Evolutionary conservation across 2,329 filamentous ascomycete species (phyloP), one percentile per base, ranked within the genome.

Genomic region (Zymoseptoria passerinii): DNA sequence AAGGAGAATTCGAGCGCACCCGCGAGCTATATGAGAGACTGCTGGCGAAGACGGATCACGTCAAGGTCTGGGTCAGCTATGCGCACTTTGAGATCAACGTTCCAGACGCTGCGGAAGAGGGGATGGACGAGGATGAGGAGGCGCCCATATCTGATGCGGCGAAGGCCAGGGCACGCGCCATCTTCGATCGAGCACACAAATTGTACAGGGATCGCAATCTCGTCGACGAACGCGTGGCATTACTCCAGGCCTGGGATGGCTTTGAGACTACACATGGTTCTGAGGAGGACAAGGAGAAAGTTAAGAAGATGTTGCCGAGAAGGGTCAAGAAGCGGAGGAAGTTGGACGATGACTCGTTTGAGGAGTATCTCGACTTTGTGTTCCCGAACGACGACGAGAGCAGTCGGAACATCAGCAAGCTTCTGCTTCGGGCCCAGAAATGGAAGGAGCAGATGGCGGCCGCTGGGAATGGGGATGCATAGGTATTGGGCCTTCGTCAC

Each of bases 1-100:
- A 96, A 73, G 66, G 66, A 35, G 63, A 96, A 73, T 96, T 92
- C 73, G 90, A 91, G 55, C 81, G 86, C 53, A 90, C 91, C 4
- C 82, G 94, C 53, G 77, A 78, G 3, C 78, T 99, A 50, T 99
- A 97, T 76, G 92, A 97, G 77, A 84, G 92, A 7, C 81, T 99
- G 10, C 81, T 99, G 50, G 81, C 90, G 69, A 96, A 95, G 84
- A 96, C 94, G n/a, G 87, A 94, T 70, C 94, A 99, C 71, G 91
- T 96, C 79, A 99, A 97, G 80, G 94, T 99, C 60, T 99, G 94
- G 94, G 95, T 94, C 74, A 92, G 89, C 73, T 99, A 92, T 76
- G 94, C 94, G n/a, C 89, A 95, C 73, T 97, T 99, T 70, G 94
- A 99, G 75, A 90, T 97, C 77, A 92, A 94, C 72, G 86, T 96